Conservation (phyloP, 2,329 filamentous ascomycete genomes). For the Endocalyx cinctus region DNA sequence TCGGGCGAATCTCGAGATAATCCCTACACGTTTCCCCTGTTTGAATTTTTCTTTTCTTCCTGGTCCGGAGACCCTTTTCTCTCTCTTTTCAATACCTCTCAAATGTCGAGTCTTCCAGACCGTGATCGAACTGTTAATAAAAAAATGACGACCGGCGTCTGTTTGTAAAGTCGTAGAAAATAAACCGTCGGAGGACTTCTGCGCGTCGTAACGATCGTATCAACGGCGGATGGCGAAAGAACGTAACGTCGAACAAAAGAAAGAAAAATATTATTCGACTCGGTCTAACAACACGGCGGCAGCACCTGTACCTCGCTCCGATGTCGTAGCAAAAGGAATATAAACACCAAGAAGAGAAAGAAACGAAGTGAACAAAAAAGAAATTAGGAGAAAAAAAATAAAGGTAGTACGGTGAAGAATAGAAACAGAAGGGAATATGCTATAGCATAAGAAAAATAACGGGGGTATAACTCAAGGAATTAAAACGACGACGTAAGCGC, state of each 20-base stretch:
- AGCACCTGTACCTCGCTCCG: conserved; percentile 16
- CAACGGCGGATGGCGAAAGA: conserved; percentile 17
- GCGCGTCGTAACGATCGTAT: conserved; percentile 1
- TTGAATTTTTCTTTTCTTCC: too few relatives aligned
- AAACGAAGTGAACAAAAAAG: conserved; percentile 13
- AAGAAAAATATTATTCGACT: neutral
- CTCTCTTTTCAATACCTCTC: conserved; percentile 11
- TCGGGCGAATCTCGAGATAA: too few relatives aligned
- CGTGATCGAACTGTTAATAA: conserved; percentile 6
- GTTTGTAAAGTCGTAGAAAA: conserved; percentile 7
- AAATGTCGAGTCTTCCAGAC: conserved; percentile 13
- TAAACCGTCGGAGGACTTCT: conserved; percentile 13
- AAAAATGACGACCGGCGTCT: conserved; percentile 36
- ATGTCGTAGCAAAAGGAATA: conserved; percentile 14
- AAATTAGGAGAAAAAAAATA: too few relatives aligned
- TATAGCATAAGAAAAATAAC: too few relatives aligned
- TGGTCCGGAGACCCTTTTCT: conserved; percentile 7
- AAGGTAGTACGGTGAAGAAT: too few relatives aligned
- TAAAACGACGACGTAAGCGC: conserved; percentile 24
- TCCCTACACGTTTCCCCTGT: too few relatives aligned
- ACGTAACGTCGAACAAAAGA: conserved; percentile 17
- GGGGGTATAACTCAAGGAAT: too few relatives aligned
- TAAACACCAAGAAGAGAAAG: conserved; percentile 15
- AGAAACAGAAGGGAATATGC: too few relatives aligned
- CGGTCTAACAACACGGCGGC: conserved; percentile 19